These are phyloP conservation scores for Ogataea allantospora DNA, from an alignment of 805 yeast genomes.

Conservation along the genomic window DNA sequence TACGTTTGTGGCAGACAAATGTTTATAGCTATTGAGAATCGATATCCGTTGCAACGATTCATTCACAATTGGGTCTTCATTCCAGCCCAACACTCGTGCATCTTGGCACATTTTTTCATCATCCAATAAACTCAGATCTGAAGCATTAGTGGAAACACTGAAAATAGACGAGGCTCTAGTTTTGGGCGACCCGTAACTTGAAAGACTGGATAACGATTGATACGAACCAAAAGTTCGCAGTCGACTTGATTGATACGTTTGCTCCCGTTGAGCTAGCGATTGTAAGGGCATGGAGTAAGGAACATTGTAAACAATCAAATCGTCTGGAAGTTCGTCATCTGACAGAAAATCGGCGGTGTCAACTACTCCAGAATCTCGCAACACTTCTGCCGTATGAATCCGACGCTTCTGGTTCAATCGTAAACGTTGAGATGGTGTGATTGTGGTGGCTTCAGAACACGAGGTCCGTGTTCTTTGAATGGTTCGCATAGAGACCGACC, in stretches of 20 bases:
- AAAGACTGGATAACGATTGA: conserved; percentile 13
- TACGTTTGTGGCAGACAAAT: conserved; percentile 2
- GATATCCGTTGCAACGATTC: conserved; percentile 38
- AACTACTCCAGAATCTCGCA: conserved; percentile 7
- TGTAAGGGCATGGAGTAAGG: conserved; percentile 59
- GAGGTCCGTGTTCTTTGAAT: neutral
- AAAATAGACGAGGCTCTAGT: conserved; percentile 48
- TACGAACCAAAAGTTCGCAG: neutral
- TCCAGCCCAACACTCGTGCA: conserved; percentile 35
- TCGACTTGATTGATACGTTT: conserved; percentile 24
- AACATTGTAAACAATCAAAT: conserved; percentile 56
- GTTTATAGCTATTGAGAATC: conserved; percentile 26
- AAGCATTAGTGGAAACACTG: conserved; percentile 35
- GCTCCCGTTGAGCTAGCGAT: conserved; percentile 38
- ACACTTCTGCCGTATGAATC: conserved; percentile 11
- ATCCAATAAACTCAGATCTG: conserved; percentile 26
- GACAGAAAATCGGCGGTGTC: conserved; percentile 39
- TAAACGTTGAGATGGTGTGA: conserved; percentile 31
- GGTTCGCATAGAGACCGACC: neutral
- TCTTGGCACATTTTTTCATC: conserved; percentile 33
- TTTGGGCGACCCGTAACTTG: conserved; percentile 31
- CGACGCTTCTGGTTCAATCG: conserved; percentile 25
- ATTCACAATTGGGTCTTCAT: conserved; percentile 33
- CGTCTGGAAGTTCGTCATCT: conserved; percentile 55
- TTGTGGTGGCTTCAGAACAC: neutral